Conservation (phyloP, 2,329 filamentous ascomycete species). For the Penicillium expansum region DNA sequence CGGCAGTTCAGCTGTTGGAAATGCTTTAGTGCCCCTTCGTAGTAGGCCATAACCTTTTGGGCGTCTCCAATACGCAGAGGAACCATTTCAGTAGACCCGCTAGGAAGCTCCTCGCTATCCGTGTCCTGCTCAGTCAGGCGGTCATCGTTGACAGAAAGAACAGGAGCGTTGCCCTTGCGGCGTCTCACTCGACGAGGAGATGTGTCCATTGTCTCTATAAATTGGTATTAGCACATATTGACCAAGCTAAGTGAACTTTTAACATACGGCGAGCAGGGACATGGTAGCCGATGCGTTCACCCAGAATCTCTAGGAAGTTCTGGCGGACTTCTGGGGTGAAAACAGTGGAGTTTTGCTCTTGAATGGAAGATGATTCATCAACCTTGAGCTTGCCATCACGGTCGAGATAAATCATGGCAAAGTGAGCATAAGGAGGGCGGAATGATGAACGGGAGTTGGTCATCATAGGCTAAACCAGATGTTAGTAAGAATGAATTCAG, state of each 20-base stretch:
- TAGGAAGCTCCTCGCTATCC: slow-evolving; percentile 26
- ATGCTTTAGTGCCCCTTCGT: slow-evolving; percentile 41
- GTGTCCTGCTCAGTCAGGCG: slow-evolving; percentile 21
- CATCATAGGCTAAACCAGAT: slow-evolving; percentile 27
- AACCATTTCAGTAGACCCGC: slow-evolving; percentile 27
- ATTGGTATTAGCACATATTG: background rate
- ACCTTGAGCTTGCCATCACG: slow-evolving; percentile 34
- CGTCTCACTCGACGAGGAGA: slow-evolving; percentile 32
- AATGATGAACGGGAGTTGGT: slow-evolving; percentile 23
- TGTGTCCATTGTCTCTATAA: slow-evolving; percentile 15
- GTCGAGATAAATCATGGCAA: slow-evolving; percentile 39
- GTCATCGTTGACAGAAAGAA: slow-evolving; percentile 16
- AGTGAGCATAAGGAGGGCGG: slow-evolving; percentile 34
- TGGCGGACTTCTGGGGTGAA: slow-evolving; percentile 37
- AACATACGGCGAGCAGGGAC: slow-evolving; percentile 30
- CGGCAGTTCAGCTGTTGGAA: slow-evolving; percentile 50
- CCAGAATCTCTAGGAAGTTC: slow-evolving; percentile 36
- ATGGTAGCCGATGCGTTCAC: slow-evolving; percentile 30
- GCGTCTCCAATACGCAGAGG: slow-evolving; percentile 40
- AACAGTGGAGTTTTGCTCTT: slow-evolving; percentile 30
- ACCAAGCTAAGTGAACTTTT: background rate
- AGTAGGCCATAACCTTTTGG: slow-evolving; percentile 40
- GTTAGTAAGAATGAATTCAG: background rate
- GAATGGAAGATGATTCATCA: slow-evolving; percentile 34
- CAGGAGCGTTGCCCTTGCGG: slow-evolving; percentile 25